Percentiles rank a stretch among this genome's conserved stretches.
These are phyloP conservation scores for Hemileccinum impolitum DNA, from an alignment of 768 basidiomycete species.

Conservation along the genomic window DNA sequence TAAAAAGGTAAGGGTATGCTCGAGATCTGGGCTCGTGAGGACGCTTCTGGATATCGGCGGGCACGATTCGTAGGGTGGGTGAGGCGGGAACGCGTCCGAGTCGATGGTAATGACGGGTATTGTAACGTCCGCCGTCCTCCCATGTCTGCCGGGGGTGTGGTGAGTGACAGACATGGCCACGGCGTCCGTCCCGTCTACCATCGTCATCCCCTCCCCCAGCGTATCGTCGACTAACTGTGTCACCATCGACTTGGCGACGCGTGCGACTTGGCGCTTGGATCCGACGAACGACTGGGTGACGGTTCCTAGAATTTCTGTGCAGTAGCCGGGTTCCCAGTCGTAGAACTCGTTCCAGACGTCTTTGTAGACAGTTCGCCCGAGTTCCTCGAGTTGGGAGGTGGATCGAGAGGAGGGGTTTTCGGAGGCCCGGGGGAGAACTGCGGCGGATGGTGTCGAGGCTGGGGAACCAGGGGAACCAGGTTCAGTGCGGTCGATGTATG, in stretches of 20 bases:
- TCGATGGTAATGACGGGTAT: slow-evolving; percentile 19
- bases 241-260: slow-evolving; percentile 11
- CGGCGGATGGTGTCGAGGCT: background rate
- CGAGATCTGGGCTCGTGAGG: background rate
- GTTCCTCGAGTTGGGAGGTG: slow-evolving; percentile 12
- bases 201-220: background rate
- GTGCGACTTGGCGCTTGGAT: slow-evolving; percentile 9
- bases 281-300: slow-evolving; percentile 9
- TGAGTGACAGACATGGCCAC: slow-evolving; percentile 10
- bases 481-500: slow-evolving; percentile 25
- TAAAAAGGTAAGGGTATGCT: slow-evolving; percentile 28
- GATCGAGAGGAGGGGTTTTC: background rate
- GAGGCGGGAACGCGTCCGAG: slow-evolving; percentile 9
- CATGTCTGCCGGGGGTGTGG: background rate
- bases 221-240: slow-evolving; percentile 2
- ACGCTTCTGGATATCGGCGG: slow-evolving; percentile 39
- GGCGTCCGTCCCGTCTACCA: background rate
- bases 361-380: slow-evolving; percentile 33
- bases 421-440: too few relatives aligned
- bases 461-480: slow-evolving; percentile 15
- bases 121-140: background rate
- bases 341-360: slow-evolving; percentile 46
- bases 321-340: slow-evolving; percentile 38
- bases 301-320: slow-evolving; percentile 22
- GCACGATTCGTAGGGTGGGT: slow-evolving; percentile 44